phyloP scores from a whole-genome alignment of 345 rosid species.

The Trapa incisa region DNA sequence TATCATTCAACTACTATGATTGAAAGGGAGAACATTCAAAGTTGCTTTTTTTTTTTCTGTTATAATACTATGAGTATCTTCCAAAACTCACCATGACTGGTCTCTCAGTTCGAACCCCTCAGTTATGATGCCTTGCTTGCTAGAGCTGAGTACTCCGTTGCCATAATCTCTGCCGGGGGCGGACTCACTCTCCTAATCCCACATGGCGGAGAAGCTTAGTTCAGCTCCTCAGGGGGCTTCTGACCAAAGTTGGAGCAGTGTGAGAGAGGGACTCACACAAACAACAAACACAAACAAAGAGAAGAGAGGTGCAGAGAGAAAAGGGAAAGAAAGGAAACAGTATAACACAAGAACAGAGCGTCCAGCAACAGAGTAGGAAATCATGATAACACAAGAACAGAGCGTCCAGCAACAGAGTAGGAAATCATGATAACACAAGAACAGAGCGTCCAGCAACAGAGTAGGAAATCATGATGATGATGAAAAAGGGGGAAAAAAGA shows the following conservation, averaged over 20 bases:
- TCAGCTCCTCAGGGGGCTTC: background rate
- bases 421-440: slow-evolving; percentile 11
- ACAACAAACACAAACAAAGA: too few species aligned
- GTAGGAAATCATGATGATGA: slow-evolving; percentile 5
- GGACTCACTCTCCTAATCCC: slow-evolving; percentile 80
- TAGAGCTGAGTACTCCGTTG: slow-evolving; percentile 54
- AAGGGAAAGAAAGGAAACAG: background rate
- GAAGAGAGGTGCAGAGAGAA: background rate
- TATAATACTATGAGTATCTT: background rate
- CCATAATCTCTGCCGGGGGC: slow-evolving; percentile 57
- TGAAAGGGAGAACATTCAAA: background rate
- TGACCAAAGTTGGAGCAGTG: background rate
- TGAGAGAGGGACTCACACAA: background rate
- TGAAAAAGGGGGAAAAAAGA: slow-evolving; percentile 14
- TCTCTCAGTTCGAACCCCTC: slow-evolving; percentile 83
- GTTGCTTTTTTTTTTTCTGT: background rate
- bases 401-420: too few species aligned
- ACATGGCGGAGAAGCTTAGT: slow-evolving; percentile 35
- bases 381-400: too few species aligned
- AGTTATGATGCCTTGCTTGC: slow-evolving; percentile 56
- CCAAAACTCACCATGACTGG: slow-evolving; percentile 62
- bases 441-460: slow-evolving; percentile 4
- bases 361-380: too few species aligned
- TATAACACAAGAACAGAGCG: too few species aligned
- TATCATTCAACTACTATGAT: background rate